phyloP scores from a whole-genome alignment of 1,284 basidiomycete species.

The Trichosporon ovoides region DNA sequence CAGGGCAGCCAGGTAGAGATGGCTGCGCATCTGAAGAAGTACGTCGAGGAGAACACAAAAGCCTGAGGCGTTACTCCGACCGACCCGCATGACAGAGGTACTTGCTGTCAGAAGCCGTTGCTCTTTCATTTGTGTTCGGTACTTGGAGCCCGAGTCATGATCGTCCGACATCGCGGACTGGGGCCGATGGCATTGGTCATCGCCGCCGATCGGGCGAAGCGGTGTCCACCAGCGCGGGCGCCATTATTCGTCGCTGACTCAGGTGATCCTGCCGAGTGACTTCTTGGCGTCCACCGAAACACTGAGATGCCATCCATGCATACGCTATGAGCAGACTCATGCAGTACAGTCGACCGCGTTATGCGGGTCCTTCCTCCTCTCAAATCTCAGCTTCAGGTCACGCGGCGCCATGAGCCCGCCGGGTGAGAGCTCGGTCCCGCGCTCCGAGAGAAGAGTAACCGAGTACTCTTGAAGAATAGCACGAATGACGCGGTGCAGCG shows the following conservation, averaged over 20 bases:
- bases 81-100: background rate
- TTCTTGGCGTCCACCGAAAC: background rate
- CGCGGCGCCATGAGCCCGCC: slow-evolving; percentile 4
- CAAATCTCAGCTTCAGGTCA: background rate
- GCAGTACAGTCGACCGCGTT: no score
- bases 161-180: no score
- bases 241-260: background rate
- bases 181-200: no score
- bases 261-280: background rate
- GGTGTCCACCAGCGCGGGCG: background rate
- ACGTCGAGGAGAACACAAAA: background rate
- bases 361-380: background rate
- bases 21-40: background rate
- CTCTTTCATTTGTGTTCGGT: background rate
- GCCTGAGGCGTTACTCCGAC: background rate
- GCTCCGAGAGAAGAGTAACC: background rate
- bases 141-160: background rate
- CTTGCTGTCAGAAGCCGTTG: background rate
- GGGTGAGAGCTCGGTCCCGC: background rate
- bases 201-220: background rate
- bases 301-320: background rate
- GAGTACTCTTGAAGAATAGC: background rate
- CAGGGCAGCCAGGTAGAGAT: background rate
- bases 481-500: background rate
- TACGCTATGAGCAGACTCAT: no score